Percentiles rank a stretch among this genome's conserved stretches.
These are phyloP conservation scores for Chlorella variabilis DNA, from an alignment of 163 green algal genomes.

Conservation along the genomic window DNA sequence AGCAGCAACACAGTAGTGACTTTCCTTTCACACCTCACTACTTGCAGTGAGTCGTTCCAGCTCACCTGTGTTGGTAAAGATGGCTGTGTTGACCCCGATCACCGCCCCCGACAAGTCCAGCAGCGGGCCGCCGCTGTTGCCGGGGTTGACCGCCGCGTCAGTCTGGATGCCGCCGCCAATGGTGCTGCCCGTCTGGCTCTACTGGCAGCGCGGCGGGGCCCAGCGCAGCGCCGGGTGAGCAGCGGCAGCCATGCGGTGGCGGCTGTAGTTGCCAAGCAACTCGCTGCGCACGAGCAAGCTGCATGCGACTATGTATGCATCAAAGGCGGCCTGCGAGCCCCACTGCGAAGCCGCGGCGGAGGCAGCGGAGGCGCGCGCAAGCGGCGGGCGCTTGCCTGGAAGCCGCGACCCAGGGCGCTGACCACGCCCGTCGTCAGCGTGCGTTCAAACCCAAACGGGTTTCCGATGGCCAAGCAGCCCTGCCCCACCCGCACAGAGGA, in stretches of 20 bases:
- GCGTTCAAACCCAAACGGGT: conserved; percentile 89
- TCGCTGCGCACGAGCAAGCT: too few species aligned
- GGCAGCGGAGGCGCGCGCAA: too few species aligned
- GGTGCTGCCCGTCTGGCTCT: conserved; percentile 52
- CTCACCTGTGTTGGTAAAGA: conserved; percentile 63
- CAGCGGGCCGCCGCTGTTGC: conserved; percentile 45
- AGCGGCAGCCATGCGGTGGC: too few species aligned
- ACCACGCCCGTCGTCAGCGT: conserved; percentile 79
- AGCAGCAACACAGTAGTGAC: too few species aligned
- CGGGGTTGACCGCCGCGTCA: conserved; percentile 61
- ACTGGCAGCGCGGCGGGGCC: background rate
- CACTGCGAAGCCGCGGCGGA: too few species aligned
- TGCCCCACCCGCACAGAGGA: conserved; percentile 68
- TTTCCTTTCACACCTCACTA: too few species aligned
- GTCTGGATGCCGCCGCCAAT: conserved; percentile 82
- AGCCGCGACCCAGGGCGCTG: conserved; percentile 56
- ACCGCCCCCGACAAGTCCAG: conserved; percentile 66
- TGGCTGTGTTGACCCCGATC: conserved; percentile 75
- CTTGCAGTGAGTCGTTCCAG: background rate
- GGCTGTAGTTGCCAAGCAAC: too few species aligned
- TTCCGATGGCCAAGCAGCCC: conserved; percentile 78
- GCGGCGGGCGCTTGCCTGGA: conserved; percentile 38
- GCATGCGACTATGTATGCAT: too few species aligned
- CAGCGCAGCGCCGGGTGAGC: too few species aligned
- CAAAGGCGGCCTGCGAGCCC: too few species aligned